A percentile compares a stretch with the other conserved stretches of the same genome.
Evolutionary conservation across 805 yeast genomes (phyloP).

Genomic region (Candida taoyuanica): DNA sequence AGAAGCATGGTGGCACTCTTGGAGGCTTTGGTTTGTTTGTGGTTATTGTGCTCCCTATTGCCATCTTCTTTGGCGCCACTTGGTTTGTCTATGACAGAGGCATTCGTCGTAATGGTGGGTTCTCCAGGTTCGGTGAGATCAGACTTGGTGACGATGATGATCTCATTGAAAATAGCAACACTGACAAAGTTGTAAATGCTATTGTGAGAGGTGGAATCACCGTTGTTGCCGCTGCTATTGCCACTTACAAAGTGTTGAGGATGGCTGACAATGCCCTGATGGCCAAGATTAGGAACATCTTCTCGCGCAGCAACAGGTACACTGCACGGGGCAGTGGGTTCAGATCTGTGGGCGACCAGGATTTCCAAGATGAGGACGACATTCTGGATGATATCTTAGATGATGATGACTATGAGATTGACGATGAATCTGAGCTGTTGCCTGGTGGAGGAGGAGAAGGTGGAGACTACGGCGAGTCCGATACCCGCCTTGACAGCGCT

Average conservation of each 20-base stretch:
- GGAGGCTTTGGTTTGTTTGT: conserved; percentile 49
- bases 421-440: conserved; percentile 22
- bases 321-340: conserved; percentile 23
- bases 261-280: conserved; percentile 19
- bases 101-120: conserved; percentile 66
- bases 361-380: conserved; percentile 24
- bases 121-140: conserved; percentile 75
- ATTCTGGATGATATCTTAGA: conserved; percentile 23
- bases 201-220: conserved; percentile 32
- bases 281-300: conserved; percentile 15
- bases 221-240: conserved; percentile 30
- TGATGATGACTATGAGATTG: conserved; percentile 25
- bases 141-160: conserved; percentile 76
- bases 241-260: conserved; percentile 28
- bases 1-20: conserved; percentile 44
- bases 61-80: conserved; percentile 36
- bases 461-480: too few species aligned
- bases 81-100: conserved; percentile 66
- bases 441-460: conserved; percentile 8
- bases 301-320: conserved; percentile 20
- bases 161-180: conserved; percentile 48
- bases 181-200: conserved; percentile 58
- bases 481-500: conserved; percentile 7
- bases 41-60: conserved; percentile 53
- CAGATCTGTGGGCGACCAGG: conserved; percentile 16